These are phyloP conservation scores for Lagenidium giganteum DNA, from an alignment of 352 stramenopile genomes.

Conservation along the genomic window DNA sequence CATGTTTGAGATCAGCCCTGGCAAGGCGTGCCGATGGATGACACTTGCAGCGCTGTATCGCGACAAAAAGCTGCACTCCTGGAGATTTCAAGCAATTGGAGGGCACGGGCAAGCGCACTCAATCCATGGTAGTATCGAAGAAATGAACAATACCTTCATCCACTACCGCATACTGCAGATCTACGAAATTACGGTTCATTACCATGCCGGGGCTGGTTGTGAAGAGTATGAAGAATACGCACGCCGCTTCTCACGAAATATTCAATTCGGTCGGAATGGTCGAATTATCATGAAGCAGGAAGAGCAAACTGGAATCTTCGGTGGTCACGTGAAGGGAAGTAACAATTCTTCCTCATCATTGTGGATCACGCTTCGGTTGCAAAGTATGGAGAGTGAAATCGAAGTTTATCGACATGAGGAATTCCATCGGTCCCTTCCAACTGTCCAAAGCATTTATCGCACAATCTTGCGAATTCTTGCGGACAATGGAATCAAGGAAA, in stretches of 20 bases:
- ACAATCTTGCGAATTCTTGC: conserved; percentile 33
- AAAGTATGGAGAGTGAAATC: conserved; percentile 35
- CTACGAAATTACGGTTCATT: conserved; percentile 40
- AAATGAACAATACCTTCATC: conserved; percentile 40
- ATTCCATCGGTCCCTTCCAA: conserved; percentile 23
- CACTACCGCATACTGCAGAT: conserved; percentile 48
- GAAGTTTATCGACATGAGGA: conserved; percentile 44
- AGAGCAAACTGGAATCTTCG: background rate
- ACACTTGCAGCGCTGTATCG: conserved; percentile 44
- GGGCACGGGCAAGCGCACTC: conserved; percentile 31
- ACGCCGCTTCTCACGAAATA: conserved; percentile 43
- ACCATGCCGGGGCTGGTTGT: conserved; percentile 15
- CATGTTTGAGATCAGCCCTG: conserved; percentile 32
- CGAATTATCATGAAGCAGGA: conserved; percentile 24
- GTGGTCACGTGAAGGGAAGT: no score
- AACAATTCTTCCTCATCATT: background rate
- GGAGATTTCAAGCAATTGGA: conserved; percentile 46
- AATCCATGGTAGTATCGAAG: conserved; percentile 43
- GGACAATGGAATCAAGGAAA: conserved; percentile 59
- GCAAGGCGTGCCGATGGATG: conserved; percentile 36
- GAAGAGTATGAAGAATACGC: conserved; percentile 39
- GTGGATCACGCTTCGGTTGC: conserved; percentile 20
- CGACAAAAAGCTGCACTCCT: conserved; percentile 36
- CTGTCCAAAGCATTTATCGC: conserved; percentile 44
- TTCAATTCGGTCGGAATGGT: conserved; percentile 59